A percentile compares a stretch with the other conserved stretches of the same genome.
Conservation (phyloP, 352 stramenopile species). For the Pythium guiyangense region DNA sequence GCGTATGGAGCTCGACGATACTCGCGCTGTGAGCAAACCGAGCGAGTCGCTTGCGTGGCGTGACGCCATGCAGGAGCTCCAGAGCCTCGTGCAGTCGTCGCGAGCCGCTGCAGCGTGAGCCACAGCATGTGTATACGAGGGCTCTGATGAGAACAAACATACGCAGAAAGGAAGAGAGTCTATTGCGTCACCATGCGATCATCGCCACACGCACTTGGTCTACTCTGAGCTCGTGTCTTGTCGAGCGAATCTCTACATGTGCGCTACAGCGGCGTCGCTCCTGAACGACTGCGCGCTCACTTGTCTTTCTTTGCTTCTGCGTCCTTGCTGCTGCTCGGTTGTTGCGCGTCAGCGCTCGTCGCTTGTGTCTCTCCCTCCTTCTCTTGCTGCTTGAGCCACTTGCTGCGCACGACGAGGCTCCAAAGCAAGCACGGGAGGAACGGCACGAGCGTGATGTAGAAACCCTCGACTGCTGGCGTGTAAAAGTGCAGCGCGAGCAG, state of each 20-base stretch:
- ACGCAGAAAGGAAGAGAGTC: not conserved
- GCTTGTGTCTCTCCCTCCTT: slow-evolving; percentile 20
- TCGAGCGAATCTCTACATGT: no score
- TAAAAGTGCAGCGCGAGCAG: slow-evolving; percentile 61
- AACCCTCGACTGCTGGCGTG: slow-evolving; percentile 64
- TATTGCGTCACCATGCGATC: slow-evolving; percentile 4
- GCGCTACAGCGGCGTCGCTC: no score
- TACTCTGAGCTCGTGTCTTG: not conserved
- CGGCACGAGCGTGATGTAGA: slow-evolving; percentile 81
- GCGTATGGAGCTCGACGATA: not conserved
- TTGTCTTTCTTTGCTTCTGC: slow-evolving; percentile 19
- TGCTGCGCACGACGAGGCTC: slow-evolving; percentile 73
- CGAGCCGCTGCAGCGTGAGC: slow-evolving; percentile 5
- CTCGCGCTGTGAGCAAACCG: not conserved
- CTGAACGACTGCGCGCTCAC: slow-evolving; percentile 2
- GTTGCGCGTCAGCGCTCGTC: not conserved
- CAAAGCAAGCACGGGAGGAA: slow-evolving; percentile 83
- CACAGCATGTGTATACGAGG: not conserved
- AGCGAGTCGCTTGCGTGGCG: not conserved
- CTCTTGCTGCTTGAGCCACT: slow-evolving; percentile 52
- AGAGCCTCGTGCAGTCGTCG: slow-evolving; percentile 3
- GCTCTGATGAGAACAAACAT: not conserved
- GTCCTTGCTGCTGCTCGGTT: slow-evolving; percentile 22
- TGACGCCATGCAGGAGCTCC: slow-evolving; percentile 1
- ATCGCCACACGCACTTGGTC: not conserved